Evolutionary conservation across 208 protist species (phyloP).

Genomic region (Porcisia hertigi): DNA sequence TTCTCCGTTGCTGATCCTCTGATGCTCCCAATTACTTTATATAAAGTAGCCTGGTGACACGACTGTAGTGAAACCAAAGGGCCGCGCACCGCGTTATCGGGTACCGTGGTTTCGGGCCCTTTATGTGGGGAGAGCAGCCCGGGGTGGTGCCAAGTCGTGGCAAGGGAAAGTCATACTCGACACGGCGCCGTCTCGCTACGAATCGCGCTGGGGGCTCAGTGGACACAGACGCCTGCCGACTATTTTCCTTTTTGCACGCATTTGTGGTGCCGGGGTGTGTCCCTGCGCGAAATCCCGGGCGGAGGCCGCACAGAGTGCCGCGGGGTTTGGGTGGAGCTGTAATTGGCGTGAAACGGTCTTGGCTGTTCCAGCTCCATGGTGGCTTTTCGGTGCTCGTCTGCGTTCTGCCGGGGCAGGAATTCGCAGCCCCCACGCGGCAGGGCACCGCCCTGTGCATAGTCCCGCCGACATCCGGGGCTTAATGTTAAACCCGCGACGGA

Average conservation of each 20-base stretch:
- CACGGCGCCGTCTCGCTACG: not conserved
- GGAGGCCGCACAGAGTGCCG: not conserved
- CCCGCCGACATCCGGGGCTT: no score
- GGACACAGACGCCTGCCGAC: not conserved
- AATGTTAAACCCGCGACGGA: no score
- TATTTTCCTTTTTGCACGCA: not conserved
- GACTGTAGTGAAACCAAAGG: no score
- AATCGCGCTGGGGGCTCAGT: not conserved
- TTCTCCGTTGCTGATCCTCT: no score
- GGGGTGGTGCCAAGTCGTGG: not conserved
- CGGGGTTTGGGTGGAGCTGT: not conserved
- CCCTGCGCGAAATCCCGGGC: not conserved
- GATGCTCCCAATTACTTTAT: no score
- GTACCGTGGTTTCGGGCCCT: not conserved
- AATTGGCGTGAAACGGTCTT: not conserved
- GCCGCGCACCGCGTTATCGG: not conserved
- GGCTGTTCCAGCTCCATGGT: not conserved
- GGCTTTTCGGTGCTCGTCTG: not conserved
- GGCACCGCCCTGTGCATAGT: no score
- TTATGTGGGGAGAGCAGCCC: not conserved
- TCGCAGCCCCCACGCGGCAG: not conserved
- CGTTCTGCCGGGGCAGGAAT: not conserved
- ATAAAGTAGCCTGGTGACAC: no score
- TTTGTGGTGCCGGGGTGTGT: not conserved
- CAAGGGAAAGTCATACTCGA: not conserved